These are phyloP conservation scores for Nasturtium officinale DNA, from an alignment of 345 rosid genomes.

Conservation along the genomic window DNA sequence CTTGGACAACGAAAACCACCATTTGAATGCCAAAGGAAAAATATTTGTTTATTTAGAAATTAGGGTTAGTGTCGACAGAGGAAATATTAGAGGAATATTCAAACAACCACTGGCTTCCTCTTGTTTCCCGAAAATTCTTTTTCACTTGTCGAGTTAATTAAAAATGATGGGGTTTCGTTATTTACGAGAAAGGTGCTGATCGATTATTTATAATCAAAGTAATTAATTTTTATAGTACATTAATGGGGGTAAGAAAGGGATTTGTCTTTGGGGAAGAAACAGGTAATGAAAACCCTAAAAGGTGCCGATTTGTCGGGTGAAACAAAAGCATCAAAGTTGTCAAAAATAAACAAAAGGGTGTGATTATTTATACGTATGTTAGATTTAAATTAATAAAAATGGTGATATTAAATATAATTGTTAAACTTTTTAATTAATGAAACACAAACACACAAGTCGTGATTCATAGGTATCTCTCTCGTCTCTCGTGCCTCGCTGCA, in stretches of 20 bases:
- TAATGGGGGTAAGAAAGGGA: slow-evolving; percentile 38
- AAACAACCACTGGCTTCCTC: slow-evolving; percentile 37
- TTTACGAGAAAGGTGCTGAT: slow-evolving; percentile 42
- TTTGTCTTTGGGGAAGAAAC: slow-evolving; percentile 47
- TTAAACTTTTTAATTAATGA: not conserved
- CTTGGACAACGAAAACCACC: slow-evolving; percentile 20
- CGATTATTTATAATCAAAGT: slow-evolving; percentile 8
- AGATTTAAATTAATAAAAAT: not conserved
- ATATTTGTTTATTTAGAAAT: not conserved
- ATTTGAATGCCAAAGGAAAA: slow-evolving; percentile 14
- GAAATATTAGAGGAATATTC: slow-evolving; percentile 32
- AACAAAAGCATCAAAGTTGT: slow-evolving; percentile 49
- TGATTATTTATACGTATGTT: slow-evolving; percentile 45
- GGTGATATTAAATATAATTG: not conserved
- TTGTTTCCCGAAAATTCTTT: slow-evolving; percentile 43
- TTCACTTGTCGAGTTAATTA: slow-evolving; percentile 38
- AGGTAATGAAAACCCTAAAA: slow-evolving; percentile 49
- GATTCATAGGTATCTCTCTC: slow-evolving; percentile 42
- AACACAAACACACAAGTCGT: slow-evolving; percentile 33
- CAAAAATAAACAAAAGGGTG: slow-evolving; percentile 46
- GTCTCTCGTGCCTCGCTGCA: slow-evolving; percentile 40
- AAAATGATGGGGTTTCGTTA: slow-evolving; percentile 43
- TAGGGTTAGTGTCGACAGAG: slow-evolving; percentile 40
- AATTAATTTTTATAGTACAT: slow-evolving; percentile 27
- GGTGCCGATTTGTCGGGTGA: slow-evolving; percentile 49